Percentiles rank a stretch among this genome's conserved stretches.
phyloP scores from a whole-genome alignment of 495 filamentous ascomycete genomes.

The Annulohypoxylon stygium region DNA sequence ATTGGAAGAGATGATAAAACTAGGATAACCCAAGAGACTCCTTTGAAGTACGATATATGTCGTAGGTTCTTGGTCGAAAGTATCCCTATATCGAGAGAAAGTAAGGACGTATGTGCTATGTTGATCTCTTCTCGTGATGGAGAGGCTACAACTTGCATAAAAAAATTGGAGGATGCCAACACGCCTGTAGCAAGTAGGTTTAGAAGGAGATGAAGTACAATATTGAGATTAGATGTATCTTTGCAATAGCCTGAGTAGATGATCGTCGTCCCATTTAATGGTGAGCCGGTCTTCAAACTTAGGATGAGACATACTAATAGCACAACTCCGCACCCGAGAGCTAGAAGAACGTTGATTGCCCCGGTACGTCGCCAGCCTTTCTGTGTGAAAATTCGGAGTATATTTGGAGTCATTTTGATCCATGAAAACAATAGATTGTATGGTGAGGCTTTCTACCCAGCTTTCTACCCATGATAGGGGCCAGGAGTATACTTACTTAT shows the following conservation, averaged over 20 bases:
- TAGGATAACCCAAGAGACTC: slow-evolving; percentile 6
- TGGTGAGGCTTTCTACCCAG: too few species aligned
- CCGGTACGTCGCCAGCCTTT: slow-evolving; percentile 24
- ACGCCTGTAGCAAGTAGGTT: slow-evolving; percentile 54
- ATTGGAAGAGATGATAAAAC: slow-evolving; percentile 30
- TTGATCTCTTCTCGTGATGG: slow-evolving; percentile 32
- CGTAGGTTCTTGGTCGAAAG: slow-evolving; percentile 23
- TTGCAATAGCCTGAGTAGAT: slow-evolving; percentile 19
- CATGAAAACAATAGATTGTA: too few species aligned
- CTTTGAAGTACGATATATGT: slow-evolving; percentile 22
- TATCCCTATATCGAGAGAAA: slow-evolving; percentile 33
- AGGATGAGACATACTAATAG: slow-evolving; percentile 16
- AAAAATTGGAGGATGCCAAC: slow-evolving; percentile 56
- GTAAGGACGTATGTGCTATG: slow-evolving; percentile 9
- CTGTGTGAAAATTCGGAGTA: background rate
- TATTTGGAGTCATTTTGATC: background rate
- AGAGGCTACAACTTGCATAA: slow-evolving; percentile 55
- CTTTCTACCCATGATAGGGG: too few species aligned
- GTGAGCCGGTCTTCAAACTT: background rate
- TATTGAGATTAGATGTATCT: background rate
- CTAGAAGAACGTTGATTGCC: slow-evolving; percentile 8
- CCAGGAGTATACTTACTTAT: too few species aligned
- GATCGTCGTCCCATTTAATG: background rate
- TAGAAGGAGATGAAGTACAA: slow-evolving; percentile 50
- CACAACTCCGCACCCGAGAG: background rate